These are phyloP conservation scores for Alliaria petiolata DNA, from an alignment of 345 rosid species.

Conservation along the genomic window DNA sequence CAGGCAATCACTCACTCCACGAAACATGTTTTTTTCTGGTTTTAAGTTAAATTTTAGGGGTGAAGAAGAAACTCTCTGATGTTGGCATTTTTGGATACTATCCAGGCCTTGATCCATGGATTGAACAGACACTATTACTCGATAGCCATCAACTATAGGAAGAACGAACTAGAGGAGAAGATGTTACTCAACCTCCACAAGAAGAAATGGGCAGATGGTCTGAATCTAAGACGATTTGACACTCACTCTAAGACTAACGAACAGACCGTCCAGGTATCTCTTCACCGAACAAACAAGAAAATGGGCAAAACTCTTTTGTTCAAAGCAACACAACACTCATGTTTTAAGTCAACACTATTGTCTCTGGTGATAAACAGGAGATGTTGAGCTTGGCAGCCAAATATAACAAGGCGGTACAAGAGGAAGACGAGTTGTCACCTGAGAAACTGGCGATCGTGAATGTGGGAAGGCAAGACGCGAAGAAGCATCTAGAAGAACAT, in stretches of 20 bases:
- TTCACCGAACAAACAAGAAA: background rate
- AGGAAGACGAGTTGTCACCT: slow-evolving; percentile 83
- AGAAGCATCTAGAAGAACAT: slow-evolving; percentile 87
- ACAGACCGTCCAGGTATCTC: slow-evolving; percentile 68
- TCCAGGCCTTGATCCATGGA: slow-evolving; percentile 87
- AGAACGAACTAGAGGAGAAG: slow-evolving; percentile 85
- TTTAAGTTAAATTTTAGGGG: background rate
- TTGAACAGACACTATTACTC: slow-evolving; percentile 86
- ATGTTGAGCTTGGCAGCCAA: slow-evolving; percentile 68
- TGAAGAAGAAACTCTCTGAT: background rate
- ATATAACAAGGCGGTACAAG: slow-evolving; percentile 86
- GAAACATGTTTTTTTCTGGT: background rate
- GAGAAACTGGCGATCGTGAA: slow-evolving; percentile 80
- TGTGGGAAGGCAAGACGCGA: slow-evolving; percentile 87
- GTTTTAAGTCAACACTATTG: background rate
- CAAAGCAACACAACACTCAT: background rate
- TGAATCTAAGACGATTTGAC: slow-evolving; percentile 70
- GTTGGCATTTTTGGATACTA: background rate
- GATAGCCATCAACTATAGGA: slow-evolving; percentile 85
- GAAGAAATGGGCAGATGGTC: slow-evolving; percentile 92
- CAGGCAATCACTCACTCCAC: slow-evolving; percentile 41
- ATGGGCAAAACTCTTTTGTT: background rate
- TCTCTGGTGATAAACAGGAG: slow-evolving; percentile 42
- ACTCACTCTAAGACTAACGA: slow-evolving; percentile 76
- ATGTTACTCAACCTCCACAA: slow-evolving; percentile 87